Evolutionary conservation across 768 basidiomycete genomes (phyloP).

Genomic region (Lactarius trivialis): DNA sequence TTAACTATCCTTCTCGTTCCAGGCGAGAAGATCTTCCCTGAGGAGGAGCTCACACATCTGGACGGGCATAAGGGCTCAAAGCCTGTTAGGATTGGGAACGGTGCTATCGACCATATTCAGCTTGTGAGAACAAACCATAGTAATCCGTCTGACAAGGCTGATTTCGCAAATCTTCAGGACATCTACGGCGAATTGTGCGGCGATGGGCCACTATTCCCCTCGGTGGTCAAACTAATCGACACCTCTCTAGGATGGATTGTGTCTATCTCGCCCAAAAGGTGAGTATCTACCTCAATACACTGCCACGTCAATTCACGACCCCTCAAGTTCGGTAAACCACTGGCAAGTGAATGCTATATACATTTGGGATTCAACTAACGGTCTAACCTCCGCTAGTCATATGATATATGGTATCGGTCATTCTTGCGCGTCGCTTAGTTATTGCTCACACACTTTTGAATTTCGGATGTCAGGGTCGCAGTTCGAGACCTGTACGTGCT

Average conservation of each 20-base stretch:
- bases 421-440: not conserved
- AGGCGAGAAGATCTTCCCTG: conserved; percentile 62
- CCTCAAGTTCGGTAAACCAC: conserved; percentile 62
- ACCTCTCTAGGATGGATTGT: conserved; percentile 71
- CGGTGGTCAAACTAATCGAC: not conserved
- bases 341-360: conserved; percentile 40
- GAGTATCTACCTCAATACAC: conserved; percentile 8
- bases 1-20: not conserved
- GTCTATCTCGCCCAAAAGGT: conserved; percentile 95
- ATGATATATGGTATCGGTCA: conserved; percentile 47
- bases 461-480: conserved; percentile 24
- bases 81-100: conserved; percentile 90
- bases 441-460: not conserved
- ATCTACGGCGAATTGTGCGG: conserved; percentile 91
- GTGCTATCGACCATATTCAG: conserved; percentile 90
- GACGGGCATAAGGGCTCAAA: conserved; percentile 84
- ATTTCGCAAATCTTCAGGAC: conserved; percentile 47
- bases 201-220: conserved; percentile 22
- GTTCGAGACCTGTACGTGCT: conserved; percentile 59
- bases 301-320: not conserved
- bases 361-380: not conserved
- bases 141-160: conserved; percentile 4
- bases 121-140: conserved; percentile 41
- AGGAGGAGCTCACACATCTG: conserved; percentile 81
- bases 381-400: conserved; percentile 33